Percentiles rank a stretch among this genome's conserved stretches.
phyloP scores from a whole-genome alignment of 495 filamentous ascomycete genomes.

The Penicillium argentinense region DNA sequence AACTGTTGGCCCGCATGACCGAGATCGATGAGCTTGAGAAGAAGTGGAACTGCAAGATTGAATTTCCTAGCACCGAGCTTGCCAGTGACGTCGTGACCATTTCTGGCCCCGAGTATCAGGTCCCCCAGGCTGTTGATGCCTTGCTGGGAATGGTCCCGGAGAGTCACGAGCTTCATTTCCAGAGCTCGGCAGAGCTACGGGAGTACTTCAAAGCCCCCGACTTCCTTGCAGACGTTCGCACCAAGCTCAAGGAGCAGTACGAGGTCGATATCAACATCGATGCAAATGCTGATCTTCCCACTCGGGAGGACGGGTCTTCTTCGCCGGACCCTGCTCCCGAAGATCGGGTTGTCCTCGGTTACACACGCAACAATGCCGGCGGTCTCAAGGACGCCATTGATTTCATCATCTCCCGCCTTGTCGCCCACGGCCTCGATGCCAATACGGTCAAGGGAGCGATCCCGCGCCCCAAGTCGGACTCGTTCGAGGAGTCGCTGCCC shows the following conservation, averaged over 20 bases:
- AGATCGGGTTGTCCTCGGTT: constrained; percentile 64
- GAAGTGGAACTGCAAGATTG: constrained; percentile 98
- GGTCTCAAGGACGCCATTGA: constrained; percentile 95
- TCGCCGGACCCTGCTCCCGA: constrained; percentile 38
- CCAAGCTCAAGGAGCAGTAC: constrained; percentile 86
- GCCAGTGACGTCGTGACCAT: constrained; percentile 95
- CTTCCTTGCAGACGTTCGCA: constrained; percentile 73
- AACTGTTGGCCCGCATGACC: constrained; percentile 79
- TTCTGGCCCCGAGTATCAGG: constrained; percentile 94
- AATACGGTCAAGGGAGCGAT: constrained; percentile 89
- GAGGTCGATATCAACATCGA: constrained; percentile 79
- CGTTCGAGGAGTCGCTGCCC: constrained; percentile 92
- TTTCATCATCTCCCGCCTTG: constrained; percentile 79
- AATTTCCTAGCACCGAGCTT: constrained; percentile 94
- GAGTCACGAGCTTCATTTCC: constrained; percentile 84
- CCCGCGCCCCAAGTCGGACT: constrained; percentile 94
- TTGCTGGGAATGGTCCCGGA: constrained; percentile 97
- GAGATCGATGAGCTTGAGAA: constrained; percentile 95
- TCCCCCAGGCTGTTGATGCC: constrained; percentile 91
- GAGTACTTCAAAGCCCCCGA: constrained; percentile 75
- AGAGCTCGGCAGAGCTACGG: constrained; percentile 67
- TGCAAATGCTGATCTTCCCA: constrained; percentile 38
- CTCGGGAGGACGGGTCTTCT: constrained; percentile 35
- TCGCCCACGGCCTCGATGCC: constrained; percentile 79
- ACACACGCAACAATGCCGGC: constrained; percentile 96